These are phyloP conservation scores for Brassica rapa DNA, from an alignment of 345 rosid species.

Conservation along the genomic window DNA sequence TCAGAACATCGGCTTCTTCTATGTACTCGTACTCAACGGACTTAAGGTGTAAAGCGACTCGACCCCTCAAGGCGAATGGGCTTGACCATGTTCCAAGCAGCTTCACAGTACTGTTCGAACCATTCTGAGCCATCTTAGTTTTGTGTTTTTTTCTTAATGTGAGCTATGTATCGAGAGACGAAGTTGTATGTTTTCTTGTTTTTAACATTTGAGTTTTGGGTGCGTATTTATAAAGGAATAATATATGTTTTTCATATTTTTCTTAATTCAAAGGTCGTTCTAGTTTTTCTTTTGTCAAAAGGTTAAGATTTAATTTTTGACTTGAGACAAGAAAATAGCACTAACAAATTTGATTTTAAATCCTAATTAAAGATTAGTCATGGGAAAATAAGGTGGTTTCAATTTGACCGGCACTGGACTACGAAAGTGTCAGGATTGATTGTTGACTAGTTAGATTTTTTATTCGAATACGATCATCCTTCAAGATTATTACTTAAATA, in stretches of 20 bases:
- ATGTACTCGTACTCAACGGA: constrained; percentile 33
- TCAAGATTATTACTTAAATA: background rate
- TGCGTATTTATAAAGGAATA: constrained; percentile 15
- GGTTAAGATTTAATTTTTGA: background rate
- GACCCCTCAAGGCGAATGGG: constrained; percentile 35
- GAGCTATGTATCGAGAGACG: background rate
- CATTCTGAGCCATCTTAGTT: constrained; percentile 12
- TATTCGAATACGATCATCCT: background rate
- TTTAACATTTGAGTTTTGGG: constrained; percentile 14
- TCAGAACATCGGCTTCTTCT: constrained; percentile 31
- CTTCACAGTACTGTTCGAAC: constrained; percentile 19
- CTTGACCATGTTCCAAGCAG: constrained; percentile 36
- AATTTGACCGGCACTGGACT: constrained; percentile 17
- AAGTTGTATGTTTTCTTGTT: constrained; percentile 16
- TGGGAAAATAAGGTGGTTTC: constrained; percentile 19
- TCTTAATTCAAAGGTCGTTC: background rate
- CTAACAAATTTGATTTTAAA: background rate
- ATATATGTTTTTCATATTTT: background rate
- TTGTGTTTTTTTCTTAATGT: constrained; percentile 10
- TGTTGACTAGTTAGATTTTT: constrained; percentile 19
- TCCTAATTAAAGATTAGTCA: background rate
- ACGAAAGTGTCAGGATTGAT: constrained; percentile 18
- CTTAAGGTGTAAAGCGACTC: constrained; percentile 36
- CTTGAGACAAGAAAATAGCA: background rate
- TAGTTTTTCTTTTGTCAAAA: background rate